A percentile compares a stretch with the other conserved stretches of the same genome.
These are phyloP conservation scores for Stagonosporopsis chrysanthemi DNA, from an alignment of 2,329 filamentous ascomycete genomes.

Conservation along the genomic window DNA sequence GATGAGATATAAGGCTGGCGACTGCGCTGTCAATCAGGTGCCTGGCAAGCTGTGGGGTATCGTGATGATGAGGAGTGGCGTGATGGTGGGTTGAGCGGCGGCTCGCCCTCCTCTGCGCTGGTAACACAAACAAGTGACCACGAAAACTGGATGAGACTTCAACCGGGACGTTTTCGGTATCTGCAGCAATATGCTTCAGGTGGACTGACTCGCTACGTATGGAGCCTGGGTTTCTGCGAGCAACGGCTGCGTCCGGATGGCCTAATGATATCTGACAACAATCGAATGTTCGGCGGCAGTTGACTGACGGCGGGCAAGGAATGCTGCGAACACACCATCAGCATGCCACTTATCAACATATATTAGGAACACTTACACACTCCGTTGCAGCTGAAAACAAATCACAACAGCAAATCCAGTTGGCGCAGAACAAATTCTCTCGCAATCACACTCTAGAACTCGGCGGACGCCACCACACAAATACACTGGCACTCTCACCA, in stretches of 20 bases:
- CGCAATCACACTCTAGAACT: background rate
- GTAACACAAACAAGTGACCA: slow-evolving; percentile 34
- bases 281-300: slow-evolving; percentile 18
- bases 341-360: slow-evolving; percentile 2
- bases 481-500: background rate
- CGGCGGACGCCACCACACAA: slow-evolving; percentile 1
- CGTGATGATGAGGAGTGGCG: slow-evolving; percentile 36
- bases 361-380: background rate
- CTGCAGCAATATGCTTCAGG: background rate
- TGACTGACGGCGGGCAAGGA: slow-evolving; percentile 2
- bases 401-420: background rate
- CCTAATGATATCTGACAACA: background rate
- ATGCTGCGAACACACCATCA: slow-evolving; percentile 13
- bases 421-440: background rate
- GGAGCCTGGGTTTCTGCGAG: background rate
- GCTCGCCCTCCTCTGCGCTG: slow-evolving; percentile 4
- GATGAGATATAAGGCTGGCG: slow-evolving; percentile 8
- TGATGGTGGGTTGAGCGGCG: slow-evolving; percentile 41
- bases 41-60: slow-evolving; percentile 23
- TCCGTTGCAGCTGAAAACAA: background rate
- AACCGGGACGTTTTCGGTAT: slow-evolving; percentile 26
- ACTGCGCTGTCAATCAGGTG: slow-evolving; percentile 18
- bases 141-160: slow-evolving; percentile 28
- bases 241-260: slow-evolving; percentile 8
- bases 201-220: slow-evolving; percentile 15